Base-by-base conservation (phyloP, 495 filamentous ascomycete genomes). In the Penicillium coprophilum region DNA sequence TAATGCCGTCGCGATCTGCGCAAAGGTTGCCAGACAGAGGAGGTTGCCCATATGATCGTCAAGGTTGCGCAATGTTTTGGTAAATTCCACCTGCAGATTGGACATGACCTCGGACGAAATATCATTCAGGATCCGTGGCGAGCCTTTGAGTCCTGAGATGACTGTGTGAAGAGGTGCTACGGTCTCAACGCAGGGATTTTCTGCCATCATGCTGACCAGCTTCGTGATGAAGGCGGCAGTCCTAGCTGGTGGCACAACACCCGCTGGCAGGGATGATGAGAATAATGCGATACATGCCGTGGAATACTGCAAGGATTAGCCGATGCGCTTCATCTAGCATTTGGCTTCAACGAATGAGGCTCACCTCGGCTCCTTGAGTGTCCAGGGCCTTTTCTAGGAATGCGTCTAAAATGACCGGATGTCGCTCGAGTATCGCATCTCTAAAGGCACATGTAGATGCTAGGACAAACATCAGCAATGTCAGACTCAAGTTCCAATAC, bases 11-110 rank as follows among this genome's bases (percentile, higher is more conserved):
- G 69, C 61, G 20, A 83, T 69, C 0, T 62, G 73, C 6, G 78
- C 73, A 51, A 82, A 76, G 1, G 74, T 74, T n/a, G 74, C 78
- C 6, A 83, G 69, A 24, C 77, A 82, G 32, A 82, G 57, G 7
- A 83, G 63, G 31, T 75, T 77, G 6, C 71, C 77, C 64, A 77
- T 67, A 20, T 77, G 77, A 44, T 80, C 72, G 28, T 78, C 72
- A 8, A 77, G 57, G 30, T 75, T 76, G 46, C 74, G 74, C 17
- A 83, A 56, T 2, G 75, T 75, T 24, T 74, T 74, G 12, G 73
- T 76, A 5, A 79, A 68, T 50, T 79, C 72, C 12, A 72, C 34
- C 58, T 82, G 80, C 20, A 82, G 61, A 17, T 59, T 72, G 6
- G 64, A 66, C 67, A 82, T 76, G 3, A 71, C 54, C 32, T 79